These are phyloP conservation scores for Xylaria venustula DNA, from an alignment of 495 filamentous ascomycete genomes.

Conservation along the genomic window DNA sequence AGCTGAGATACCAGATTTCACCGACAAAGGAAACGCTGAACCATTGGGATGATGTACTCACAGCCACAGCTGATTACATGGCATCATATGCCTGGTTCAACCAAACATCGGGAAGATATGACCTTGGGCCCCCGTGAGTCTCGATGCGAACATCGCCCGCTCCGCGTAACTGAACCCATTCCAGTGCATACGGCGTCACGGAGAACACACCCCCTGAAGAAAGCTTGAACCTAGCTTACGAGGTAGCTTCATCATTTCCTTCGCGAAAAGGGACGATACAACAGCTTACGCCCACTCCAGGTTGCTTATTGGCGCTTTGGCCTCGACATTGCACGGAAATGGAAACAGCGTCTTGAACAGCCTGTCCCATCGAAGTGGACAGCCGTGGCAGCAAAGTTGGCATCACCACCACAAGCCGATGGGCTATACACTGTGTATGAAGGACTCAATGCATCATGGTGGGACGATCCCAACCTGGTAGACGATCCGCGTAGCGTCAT, in stretches of 20 bases:
- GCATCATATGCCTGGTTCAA: constrained; percentile 42
- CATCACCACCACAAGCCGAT: constrained; percentile 33
- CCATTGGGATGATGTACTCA: constrained; percentile 39
- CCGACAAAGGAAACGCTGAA: constrained; percentile 31
- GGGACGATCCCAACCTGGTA: constrained; percentile 26
- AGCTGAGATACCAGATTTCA: constrained; percentile 37
- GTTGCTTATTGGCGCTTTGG: constrained; percentile 51
- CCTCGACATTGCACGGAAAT: constrained; percentile 29
- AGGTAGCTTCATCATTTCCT: constrained; percentile 8
- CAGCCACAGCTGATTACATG: constrained; percentile 41
- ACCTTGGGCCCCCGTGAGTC: constrained; percentile 40
- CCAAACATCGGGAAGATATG: constrained; percentile 34
- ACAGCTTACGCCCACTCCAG: constrained; percentile 19
- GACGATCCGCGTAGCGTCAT: constrained; percentile 40
- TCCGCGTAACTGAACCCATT: background rate
- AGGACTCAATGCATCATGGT: constrained; percentile 41
- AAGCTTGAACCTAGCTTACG: constrained; percentile 36
- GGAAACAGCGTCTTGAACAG: constrained; percentile 32
- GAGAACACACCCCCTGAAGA: constrained; percentile 41
- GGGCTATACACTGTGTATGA: constrained; percentile 39
- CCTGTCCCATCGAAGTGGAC: constrained; percentile 34
- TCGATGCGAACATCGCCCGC: background rate
- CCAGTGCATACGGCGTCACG: constrained; percentile 34
- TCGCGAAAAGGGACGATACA: background rate
- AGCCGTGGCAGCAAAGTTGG: constrained; percentile 33